Percentiles rank a stretch among this genome's conserved stretches.
Conservation (phyloP, 805 yeast genomes). For the Yarrowia sp. region DNA sequence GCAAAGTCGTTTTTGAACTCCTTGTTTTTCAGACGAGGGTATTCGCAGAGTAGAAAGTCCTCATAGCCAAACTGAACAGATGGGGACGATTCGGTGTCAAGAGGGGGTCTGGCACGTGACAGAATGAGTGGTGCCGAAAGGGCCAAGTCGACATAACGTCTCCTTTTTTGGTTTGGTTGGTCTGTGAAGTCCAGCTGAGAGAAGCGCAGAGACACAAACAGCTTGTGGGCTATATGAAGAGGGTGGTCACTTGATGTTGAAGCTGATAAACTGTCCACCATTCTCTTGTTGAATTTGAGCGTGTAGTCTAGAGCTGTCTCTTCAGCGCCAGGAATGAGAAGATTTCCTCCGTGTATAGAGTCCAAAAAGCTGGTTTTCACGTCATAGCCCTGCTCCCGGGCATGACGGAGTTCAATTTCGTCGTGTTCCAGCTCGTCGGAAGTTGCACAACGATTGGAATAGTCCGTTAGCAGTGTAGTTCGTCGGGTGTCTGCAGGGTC, state of each 20-base stretch:
- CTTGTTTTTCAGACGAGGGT: no score
- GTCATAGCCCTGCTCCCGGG: background rate
- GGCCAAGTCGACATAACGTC: background rate
- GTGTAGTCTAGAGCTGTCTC: background rate
- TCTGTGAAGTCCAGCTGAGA: background rate
- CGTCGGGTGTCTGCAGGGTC: background rate
- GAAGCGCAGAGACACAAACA: background rate
- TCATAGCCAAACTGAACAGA: no score
- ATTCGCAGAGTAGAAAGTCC: no score
- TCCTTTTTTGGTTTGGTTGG: background rate
- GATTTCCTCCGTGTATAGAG: background rate
- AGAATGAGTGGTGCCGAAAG: background rate
- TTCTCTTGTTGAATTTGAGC: background rate
- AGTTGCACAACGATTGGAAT: background rate
- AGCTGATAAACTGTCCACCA: background rate
- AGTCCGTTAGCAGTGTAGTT: background rate
- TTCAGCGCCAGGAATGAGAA: background rate
- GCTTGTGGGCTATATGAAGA: background rate
- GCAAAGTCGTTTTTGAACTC: no score
- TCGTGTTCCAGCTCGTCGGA: background rate
- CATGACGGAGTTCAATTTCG: background rate
- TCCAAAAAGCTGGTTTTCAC: background rate
- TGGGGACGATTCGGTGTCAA: no score
- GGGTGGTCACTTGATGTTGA: background rate
- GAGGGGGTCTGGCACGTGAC: background rate